A percentile compares a stretch with the other conserved stretches of the same genome.
phyloP scores from a whole-genome alignment of 768 basidiomycete genomes.

The Termitomyces sp. region DNA sequence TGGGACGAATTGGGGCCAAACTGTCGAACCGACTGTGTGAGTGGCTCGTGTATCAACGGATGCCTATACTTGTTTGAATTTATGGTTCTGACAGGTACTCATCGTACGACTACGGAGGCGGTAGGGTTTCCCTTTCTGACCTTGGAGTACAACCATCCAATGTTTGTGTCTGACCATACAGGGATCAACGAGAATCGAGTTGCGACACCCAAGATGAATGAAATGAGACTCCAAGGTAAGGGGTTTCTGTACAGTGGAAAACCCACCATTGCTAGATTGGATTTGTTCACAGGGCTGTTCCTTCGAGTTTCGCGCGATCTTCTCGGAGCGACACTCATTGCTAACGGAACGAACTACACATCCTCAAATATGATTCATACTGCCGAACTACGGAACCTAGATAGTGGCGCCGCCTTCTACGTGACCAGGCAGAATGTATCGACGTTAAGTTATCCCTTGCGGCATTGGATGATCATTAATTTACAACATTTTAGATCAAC shows the following conservation, averaged over 20 bases:
- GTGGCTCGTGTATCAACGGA: neutral
- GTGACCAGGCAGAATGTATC: constrained; percentile 40
- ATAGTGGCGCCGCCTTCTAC: constrained; percentile 42
- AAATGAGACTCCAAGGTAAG: constrained; percentile 47
- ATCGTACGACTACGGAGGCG: constrained; percentile 59
- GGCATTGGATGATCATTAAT: neutral
- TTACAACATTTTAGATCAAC: constrained; percentile 28
- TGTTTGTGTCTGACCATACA: constrained; percentile 9
- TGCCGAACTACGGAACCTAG: constrained; percentile 39
- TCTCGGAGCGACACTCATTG: constrained; percentile 34
- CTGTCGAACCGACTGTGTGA: constrained; percentile 47
- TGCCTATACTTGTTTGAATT: neutral
- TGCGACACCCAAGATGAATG: constrained; percentile 43
- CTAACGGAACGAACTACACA: constrained; percentile 46
- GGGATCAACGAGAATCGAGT: constrained; percentile 49
- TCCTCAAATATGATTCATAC: constrained; percentile 37
- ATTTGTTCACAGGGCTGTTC: constrained; percentile 34
- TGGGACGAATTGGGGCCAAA: constrained; percentile 61
- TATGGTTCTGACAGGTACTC: constrained; percentile 23
- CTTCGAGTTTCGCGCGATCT: constrained; percentile 46
- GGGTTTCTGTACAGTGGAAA: neutral
- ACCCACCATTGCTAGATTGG: neutral
- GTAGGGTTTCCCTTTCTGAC: constrained; percentile 13
- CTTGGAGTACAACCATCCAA: neutral
- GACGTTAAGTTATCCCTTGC: constrained; percentile 21